A percentile compares a stretch with the other conserved stretches of the same genome.
Conservation (phyloP, 495 filamentous ascomycete genomes). For the Aspergillus olivimuriae region DNA sequence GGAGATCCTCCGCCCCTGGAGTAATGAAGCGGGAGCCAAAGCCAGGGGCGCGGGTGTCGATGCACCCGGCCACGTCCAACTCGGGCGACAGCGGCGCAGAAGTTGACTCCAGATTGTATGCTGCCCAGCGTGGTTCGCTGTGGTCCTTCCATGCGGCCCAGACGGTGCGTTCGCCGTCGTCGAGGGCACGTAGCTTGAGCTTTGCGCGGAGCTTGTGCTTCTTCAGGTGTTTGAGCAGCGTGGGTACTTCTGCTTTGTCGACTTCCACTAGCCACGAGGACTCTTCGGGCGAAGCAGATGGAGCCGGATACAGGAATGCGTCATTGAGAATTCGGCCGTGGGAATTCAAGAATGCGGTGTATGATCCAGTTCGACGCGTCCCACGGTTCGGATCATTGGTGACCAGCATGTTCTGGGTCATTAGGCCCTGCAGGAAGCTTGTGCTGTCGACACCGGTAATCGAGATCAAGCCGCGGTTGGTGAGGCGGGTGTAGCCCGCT, state of each 20-base stretch:
- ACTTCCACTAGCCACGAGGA: conserved; percentile 73
- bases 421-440: conserved; percentile 80
- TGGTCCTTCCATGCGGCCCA: conserved; percentile 63
- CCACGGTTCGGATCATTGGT: conserved; percentile 30
- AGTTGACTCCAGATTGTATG: conserved; percentile 37
- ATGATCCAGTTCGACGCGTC: conserved; percentile 46
- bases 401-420: conserved; percentile 65
- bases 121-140: conserved; percentile 37
- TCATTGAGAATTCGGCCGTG: conserved; percentile 80
- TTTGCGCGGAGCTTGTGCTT: conserved; percentile 81
- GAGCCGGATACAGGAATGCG: conserved; percentile 74
- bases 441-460: conserved; percentile 71
- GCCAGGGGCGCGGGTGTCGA: conserved; percentile 60
- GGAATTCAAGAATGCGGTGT: conserved; percentile 79
- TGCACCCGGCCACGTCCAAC: conserved; percentile 32
- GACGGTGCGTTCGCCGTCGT: conserved; percentile 52
- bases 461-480: conserved; percentile 69
- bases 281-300: conserved; percentile 31
- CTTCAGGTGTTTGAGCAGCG: conserved; percentile 63
- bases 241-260: conserved; percentile 56
- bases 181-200: conserved; percentile 57
- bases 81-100: conserved; percentile 21
- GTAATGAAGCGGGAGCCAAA: conserved; percentile 58
- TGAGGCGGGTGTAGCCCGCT: conserved; percentile 46
- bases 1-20: conserved; percentile 34